Evolutionary conservation across 495 filamentous ascomycete genomes (phyloP), one percentile per base, ranked within the genome.

Genomic region (Achaetomiella virescens): DNA sequence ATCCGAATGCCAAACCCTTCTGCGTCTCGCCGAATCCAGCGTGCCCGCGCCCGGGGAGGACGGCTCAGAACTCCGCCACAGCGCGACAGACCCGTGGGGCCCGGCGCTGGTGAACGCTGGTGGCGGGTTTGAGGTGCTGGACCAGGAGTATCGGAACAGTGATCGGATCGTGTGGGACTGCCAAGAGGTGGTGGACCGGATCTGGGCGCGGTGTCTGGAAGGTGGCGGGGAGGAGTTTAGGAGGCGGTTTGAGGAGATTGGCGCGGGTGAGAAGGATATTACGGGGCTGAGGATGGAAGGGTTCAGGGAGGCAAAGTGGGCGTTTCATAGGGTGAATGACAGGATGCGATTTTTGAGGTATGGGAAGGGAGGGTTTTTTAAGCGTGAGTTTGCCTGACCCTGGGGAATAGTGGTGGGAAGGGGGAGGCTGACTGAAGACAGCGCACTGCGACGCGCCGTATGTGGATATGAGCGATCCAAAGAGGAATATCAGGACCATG

Each of bases 311-410:
- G 60, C 59, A 2, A 58, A 59, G 47, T 88, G 79, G 75, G 72
- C 69, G 53, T 64, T 89, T 48, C 77, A 72, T 0, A 63, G 84
- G 33, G 65, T 90, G 38, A 93, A 96, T 69, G 84, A 95, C 63
- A 69, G 90, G 43, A 75, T 95, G 70, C 73, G 90, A 33, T 91
- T 95, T 66, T 70, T 96, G 41, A 87, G 80, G 61, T 96, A 95
- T 66, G 81, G 77, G 1, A 72, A 77, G 6, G 89, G 88, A 0
- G 81, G 90, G 61, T 92, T 86, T 66, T 96, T 96, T 61, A 79
- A 75, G 46, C 75, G 82, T 85, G 64, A 64, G 74, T 75, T 42
- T 31, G 8, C n/a, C n/a, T n/a, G n/a, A n/a, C n/a, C n/a, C n/a
- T n/a, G n/a, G n/a, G n/a, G n/a, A n/a, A n/a, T n/a, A n/a, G n/a